Percentiles rank a stretch among this genome's conserved stretches.
These are phyloP conservation scores for Tylopilus subfusipes DNA, from an alignment of 768 basidiomycete genomes.

Conservation along the genomic window DNA sequence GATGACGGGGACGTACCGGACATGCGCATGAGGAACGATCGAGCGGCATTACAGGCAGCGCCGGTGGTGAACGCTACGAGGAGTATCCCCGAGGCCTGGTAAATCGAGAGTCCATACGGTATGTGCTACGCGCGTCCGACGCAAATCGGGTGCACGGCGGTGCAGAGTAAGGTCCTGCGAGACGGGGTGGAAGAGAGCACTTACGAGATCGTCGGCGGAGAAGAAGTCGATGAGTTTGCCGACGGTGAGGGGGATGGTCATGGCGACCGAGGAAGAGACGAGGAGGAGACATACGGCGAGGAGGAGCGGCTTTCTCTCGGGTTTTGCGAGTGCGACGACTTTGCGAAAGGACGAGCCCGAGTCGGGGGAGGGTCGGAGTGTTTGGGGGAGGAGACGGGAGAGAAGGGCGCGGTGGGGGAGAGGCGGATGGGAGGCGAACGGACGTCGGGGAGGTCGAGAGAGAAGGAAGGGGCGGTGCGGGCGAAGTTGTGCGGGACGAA, in stretches of 20 bases:
- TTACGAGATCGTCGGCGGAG: slow-evolving; percentile 63
- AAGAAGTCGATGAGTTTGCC: slow-evolving; percentile 96
- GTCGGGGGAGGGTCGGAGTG: slow-evolving; percentile 36
- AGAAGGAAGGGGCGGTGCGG: background rate
- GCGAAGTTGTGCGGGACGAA: background rate
- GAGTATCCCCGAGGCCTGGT: slow-evolving; percentile 73
- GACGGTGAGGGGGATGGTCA: slow-evolving; percentile 91
- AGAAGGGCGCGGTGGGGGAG: slow-evolving; percentile 15
- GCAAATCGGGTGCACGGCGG: too few relatives aligned
- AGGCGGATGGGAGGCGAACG: slow-evolving; percentile 8
- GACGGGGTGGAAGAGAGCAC: background rate
- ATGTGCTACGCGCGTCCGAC: slow-evolving; percentile 48
- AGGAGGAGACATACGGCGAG: slow-evolving; percentile 78
- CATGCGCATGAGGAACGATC: slow-evolving; percentile 82
- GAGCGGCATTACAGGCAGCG: slow-evolving; percentile 79
- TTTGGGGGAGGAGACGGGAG: slow-evolving; percentile 29
- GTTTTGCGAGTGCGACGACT: slow-evolving; percentile 73
- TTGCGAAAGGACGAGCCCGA: slow-evolving; percentile 66
- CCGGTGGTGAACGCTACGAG: slow-evolving; percentile 81
- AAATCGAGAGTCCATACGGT: slow-evolving; percentile 74
- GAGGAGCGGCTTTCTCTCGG: slow-evolving; percentile 73
- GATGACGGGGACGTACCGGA: slow-evolving; percentile 47
- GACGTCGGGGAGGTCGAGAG: slow-evolving; percentile 4
- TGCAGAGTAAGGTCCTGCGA: background rate
- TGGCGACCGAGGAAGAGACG: slow-evolving; percentile 85